These are phyloP conservation scores for Malassezia vespertilionis DNA, from an alignment of 1,284 basidiomycete species.

Conservation along the genomic window DNA sequence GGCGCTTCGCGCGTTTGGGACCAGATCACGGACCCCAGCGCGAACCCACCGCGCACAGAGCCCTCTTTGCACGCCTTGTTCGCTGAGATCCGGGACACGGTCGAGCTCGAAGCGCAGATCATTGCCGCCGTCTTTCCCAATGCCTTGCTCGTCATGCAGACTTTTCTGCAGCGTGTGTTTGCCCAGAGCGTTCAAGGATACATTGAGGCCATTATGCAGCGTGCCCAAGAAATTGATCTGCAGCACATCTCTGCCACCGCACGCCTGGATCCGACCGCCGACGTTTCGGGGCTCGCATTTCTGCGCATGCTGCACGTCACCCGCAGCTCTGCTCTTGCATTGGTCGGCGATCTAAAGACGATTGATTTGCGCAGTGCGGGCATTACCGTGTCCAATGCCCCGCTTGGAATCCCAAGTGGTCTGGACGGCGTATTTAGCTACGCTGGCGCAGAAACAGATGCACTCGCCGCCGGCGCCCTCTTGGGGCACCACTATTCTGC, in stretches of 20 bases:
- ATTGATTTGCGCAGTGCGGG: slow-evolving; percentile 61
- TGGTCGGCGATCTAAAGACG: slow-evolving; percentile 84
- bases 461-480: not conserved
- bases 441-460: slow-evolving; percentile 5
- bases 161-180: slow-evolving; percentile 93
- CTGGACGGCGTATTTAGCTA: slow-evolving; percentile 13
- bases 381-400: slow-evolving; percentile 19
- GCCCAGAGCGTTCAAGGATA: slow-evolving; percentile 62
- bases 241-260: not conserved
- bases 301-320: slow-evolving; percentile 81
- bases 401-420: not conserved
- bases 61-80: slow-evolving; percentile 70
- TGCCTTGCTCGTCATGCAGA: slow-evolving; percentile 94
- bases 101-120: slow-evolving; percentile 91
- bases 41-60: slow-evolving; percentile 67
- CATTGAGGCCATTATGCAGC: slow-evolving; percentile 44
- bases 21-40: slow-evolving; percentile 55
- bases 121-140: slow-evolving; percentile 97
- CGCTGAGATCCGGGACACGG: slow-evolving; percentile 75
- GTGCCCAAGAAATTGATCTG: slow-evolving; percentile 15
- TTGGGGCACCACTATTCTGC: slow-evolving; percentile 21
- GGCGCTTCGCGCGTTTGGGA: slow-evolving; percentile 67
- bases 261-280: slow-evolving; percentile 4
- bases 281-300: slow-evolving; percentile 57
- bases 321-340: slow-evolving; percentile 63